These are phyloP conservation scores for Ophiostoma sp. DNA, from an alignment of 2,329 filamentous ascomycete genomes.

Conservation along the genomic window DNA sequence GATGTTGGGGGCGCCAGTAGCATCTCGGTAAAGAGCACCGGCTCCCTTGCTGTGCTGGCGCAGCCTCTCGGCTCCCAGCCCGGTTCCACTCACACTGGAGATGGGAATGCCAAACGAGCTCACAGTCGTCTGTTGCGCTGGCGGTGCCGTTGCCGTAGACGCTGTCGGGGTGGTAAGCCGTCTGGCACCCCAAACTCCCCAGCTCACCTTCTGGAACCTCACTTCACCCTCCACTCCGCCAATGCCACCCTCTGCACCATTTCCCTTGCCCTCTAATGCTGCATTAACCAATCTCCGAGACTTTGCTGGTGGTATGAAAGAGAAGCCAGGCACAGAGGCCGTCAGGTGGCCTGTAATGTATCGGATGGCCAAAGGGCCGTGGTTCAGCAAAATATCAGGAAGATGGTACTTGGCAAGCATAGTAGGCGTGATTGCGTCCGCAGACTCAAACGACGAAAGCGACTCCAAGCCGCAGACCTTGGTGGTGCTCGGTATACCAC, in stretches of 20 bases:
- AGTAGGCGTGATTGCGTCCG: slow-evolving; percentile 75
- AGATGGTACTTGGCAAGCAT: slow-evolving; percentile 87
- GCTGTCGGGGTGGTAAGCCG: slow-evolving; percentile 39
- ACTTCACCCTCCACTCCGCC: slow-evolving; percentile 64
- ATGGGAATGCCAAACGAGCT: slow-evolving; percentile 54
- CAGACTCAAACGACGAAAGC: slow-evolving; percentile 54
- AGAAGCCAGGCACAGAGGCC: slow-evolving; percentile 87
- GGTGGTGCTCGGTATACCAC: background rate
- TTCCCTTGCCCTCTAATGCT: slow-evolving; percentile 73
- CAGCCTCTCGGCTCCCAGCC: slow-evolving; percentile 39
- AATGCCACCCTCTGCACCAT: slow-evolving; percentile 45
- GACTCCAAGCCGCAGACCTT: slow-evolving; percentile 9
- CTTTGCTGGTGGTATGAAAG: slow-evolving; percentile 80
- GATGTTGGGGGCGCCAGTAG: slow-evolving; percentile 47
- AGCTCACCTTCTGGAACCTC: slow-evolving; percentile 91
- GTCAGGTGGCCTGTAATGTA: slow-evolving; percentile 94
- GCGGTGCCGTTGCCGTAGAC: background rate
- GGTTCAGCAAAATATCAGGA: slow-evolving; percentile 80
- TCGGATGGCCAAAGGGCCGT: slow-evolving; percentile 88
- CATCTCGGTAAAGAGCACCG: slow-evolving; percentile 59
- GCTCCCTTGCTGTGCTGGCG: slow-evolving; percentile 56
- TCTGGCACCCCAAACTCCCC: slow-evolving; percentile 91
- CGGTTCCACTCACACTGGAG: slow-evolving; percentile 40
- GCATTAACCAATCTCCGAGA: slow-evolving; percentile 88
- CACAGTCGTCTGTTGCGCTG: background rate